A percentile compares a stretch with the other conserved stretches of the same genome.
phyloP scores from a whole-genome alignment of 2,329 filamentous ascomycete species.

The Cordyceps pruinosa region DNA sequence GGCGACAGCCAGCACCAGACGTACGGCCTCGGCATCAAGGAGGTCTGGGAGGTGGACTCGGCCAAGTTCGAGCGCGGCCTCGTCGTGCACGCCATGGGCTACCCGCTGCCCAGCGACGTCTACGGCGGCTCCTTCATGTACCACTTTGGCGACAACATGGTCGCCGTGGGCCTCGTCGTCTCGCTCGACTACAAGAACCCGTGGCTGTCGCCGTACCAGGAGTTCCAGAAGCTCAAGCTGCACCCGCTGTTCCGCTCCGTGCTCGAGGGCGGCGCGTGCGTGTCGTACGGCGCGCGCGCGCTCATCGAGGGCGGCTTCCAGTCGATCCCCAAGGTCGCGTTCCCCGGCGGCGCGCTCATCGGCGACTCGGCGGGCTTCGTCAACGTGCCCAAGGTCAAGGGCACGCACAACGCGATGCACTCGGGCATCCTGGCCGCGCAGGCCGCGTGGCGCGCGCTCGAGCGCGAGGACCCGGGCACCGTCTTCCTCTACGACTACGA shows the following conservation, averaged over 20 bases:
- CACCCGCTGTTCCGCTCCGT: constrained; percentile 83
- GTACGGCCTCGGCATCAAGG: constrained; percentile 89
- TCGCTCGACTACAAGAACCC: constrained; percentile 95
- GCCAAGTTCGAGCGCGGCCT: constrained; percentile 86
- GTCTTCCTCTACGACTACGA: constrained; percentile 96
- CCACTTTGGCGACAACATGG: constrained; percentile 95
- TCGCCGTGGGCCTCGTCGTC: constrained; percentile 84
- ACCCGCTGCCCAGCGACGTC: constrained; percentile 78
- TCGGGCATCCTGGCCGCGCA: constrained; percentile 95
- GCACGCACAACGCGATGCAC: constrained; percentile 96
- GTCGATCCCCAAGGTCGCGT: constrained; percentile 93
- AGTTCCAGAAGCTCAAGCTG: constrained; percentile 98
- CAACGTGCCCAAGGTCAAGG: constrained; percentile 98
- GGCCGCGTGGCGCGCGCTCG: constrained; percentile 73
- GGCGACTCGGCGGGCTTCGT: constrained; percentile 95
- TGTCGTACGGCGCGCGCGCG: constrained; percentile 89
- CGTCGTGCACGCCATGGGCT: constrained; percentile 86
- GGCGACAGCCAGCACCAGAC: constrained; percentile 89
- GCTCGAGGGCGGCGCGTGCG: constrained; percentile 94
- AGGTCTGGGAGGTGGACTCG: constrained; percentile 93
- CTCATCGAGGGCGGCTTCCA: constrained; percentile 95
- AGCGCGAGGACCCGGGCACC: constrained; percentile 49
- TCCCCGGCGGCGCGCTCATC: constrained; percentile 90
- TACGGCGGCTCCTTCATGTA: constrained; percentile 99
- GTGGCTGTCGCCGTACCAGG: constrained; percentile 89